Evolutionary conservation across 495 filamentous ascomycete genomes (phyloP).

Genomic region (Xylaria venustula): DNA sequence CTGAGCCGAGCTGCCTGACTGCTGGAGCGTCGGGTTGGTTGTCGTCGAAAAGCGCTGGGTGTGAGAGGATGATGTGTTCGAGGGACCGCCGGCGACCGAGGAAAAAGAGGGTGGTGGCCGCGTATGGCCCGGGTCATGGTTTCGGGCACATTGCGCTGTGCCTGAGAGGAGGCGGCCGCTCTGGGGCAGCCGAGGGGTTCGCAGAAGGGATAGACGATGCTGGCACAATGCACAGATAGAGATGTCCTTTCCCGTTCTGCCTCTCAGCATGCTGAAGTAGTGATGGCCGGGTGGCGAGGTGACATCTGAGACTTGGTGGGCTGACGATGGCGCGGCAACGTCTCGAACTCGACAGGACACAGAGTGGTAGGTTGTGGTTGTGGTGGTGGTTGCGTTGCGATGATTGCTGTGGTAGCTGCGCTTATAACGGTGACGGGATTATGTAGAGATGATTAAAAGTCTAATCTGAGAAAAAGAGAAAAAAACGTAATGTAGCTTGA

Average conservation of each 20-base stretch:
- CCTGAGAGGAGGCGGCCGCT: conserved; percentile 16
- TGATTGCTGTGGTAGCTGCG: no score
- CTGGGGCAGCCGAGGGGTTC: conserved; percentile 1
- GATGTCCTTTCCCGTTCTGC: conserved; percentile 22
- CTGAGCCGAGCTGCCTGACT: not conserved
- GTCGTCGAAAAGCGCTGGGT: not conserved
- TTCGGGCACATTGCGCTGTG: not conserved
- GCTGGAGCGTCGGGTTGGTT: not conserved
- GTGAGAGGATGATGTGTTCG: not conserved
- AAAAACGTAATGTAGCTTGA: no score
- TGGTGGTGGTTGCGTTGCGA: no score
- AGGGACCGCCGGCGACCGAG: not conserved
- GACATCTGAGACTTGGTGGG: conserved; percentile 15
- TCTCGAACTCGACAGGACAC: not conserved
- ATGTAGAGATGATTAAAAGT: no score
- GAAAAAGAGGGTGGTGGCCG: not conserved
- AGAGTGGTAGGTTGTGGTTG: no score
- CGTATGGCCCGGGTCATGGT: not conserved
- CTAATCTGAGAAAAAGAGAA: no score
- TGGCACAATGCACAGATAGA: conserved; percentile 31
- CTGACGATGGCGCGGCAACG: not conserved
- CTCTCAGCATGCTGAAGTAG: conserved; percentile 29
- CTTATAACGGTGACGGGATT: no score
- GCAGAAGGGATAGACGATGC: conserved; percentile 24
- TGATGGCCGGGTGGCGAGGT: conserved; percentile 11